Percentiles rank a stretch among this genome's conserved stretches.
Conservation (phyloP, 768 basidiomycete genomes). For the Pisolithus sp. region DNA sequence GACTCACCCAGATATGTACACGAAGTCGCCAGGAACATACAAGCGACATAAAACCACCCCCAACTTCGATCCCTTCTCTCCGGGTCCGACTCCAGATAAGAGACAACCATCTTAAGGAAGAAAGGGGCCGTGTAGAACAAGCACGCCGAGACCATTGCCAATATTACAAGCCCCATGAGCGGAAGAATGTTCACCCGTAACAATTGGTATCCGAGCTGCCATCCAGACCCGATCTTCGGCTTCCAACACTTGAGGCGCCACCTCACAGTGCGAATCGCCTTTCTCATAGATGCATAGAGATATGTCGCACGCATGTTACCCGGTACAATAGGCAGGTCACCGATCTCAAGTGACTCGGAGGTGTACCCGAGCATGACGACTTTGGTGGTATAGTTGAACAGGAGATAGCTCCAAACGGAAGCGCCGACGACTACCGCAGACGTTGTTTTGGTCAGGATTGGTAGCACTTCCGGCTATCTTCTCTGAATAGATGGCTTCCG, state of each 20-base stretch:
- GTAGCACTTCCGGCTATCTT: conserved; percentile 57
- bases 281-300: conserved; percentile 63
- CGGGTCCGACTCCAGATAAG: conserved; percentile 60
- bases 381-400: conserved; percentile 87
- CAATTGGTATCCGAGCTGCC: conserved; percentile 55
- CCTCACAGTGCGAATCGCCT: conserved; percentile 43
- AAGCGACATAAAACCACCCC: conserved; percentile 68
- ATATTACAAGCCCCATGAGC: conserved; percentile 36
- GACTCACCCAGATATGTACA: conserved; percentile 37
- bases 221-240: conserved; percentile 57
- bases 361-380: conserved; percentile 81
- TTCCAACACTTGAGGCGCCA: conserved; percentile 52
- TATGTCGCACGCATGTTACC: conserved; percentile 60
- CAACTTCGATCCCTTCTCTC: conserved; percentile 50
- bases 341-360: conserved; percentile 72
- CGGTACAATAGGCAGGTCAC: conserved; percentile 80
- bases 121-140: conserved; percentile 62
- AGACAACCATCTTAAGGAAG: conserved; percentile 55
- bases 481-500: conserved; percentile 67
- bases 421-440: conserved; percentile 56
- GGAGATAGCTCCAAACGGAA: conserved; percentile 37
- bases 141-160: conserved; percentile 53
- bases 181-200: conserved; percentile 45
- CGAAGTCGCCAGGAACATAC: conserved; percentile 42
- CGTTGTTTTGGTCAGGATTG: conserved; percentile 65